Base-by-base conservation (phyloP, 2,329 filamentous ascomycete species). In the Botryotinia calthae region DNA sequence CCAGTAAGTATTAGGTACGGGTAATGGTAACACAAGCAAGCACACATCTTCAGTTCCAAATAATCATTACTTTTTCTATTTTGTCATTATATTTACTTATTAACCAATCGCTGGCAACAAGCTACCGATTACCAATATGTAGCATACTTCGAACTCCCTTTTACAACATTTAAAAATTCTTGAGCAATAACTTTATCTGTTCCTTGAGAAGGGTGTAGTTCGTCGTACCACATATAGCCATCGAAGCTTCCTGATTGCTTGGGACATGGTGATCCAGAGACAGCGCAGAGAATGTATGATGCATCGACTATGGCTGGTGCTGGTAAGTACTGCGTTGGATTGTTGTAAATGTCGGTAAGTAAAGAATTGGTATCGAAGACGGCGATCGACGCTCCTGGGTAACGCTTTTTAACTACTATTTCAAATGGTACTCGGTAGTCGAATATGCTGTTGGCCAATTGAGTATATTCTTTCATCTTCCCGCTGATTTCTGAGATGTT, bases 211-310 rank as follows among this genome's bases (percentile, higher is more conserved):
- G 91, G 91, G 82, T 95, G 93, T 79, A 95, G 80, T 79, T 90
- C 87, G 81, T 95, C 92, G 77, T 86, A 92, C 91, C 92, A 95
- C 80, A 93, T 76, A 79, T 88, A 95, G 63, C 87, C 89, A 76
- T 91, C 87, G 48, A 84, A 81, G 5, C 84, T 72, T 76, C 54
- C 83, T 82, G 72, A 82, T 73, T 62, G 73, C n/a, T 46, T 70
- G 14, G 65, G 68, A 75, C 86, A 88, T 7, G 79, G 74, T 7
- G 73, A 70, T 14, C 75, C 73, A 31, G 80, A 76, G 2, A 79
- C 72, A 37, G 80, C 69, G 77, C 91, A 94, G 34, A 86, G 82
- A 62, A 87, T 84, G 71, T 87, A 88, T 61, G 83, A 88, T 0
- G 87, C 87, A 0, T 86, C 87, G 2, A 89, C 87, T 78, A 93